Percentiles rank a stretch among this genome's conserved stretches.
Conservation (phyloP, 352 stramenopile genomes). For the Globisporangium echinulatum region DNA sequence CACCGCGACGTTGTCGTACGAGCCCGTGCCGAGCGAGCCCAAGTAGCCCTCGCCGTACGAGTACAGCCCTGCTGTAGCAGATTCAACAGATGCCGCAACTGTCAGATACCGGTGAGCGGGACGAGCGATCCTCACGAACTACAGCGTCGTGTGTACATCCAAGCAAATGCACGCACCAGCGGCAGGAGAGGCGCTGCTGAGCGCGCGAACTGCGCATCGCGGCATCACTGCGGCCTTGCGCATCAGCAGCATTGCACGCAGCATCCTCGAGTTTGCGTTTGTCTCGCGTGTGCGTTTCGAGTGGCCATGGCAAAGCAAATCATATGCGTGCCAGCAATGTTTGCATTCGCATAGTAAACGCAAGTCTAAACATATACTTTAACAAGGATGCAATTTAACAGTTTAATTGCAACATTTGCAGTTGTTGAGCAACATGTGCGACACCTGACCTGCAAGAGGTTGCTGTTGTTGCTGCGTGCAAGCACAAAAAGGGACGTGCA, state of each 20-base stretch:
- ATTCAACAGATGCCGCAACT: not conserved
- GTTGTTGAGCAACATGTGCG: no score
- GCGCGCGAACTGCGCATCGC: slow-evolving; percentile 1
- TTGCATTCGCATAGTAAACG: no score
- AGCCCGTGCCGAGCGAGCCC: slow-evolving; percentile 60
- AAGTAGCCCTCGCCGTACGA: slow-evolving; percentile 80
- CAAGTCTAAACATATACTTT: no score
- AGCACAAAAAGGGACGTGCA: no score
- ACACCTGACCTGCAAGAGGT: no score
- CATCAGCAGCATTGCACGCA: slow-evolving; percentile 3
- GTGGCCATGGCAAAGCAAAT: no score
- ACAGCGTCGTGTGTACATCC: not conserved
- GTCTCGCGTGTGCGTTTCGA: not conserved
- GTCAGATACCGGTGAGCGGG: not conserved
- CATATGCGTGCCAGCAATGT: no score
- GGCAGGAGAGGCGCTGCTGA: not conserved
- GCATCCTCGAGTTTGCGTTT: slow-evolving; percentile 2
- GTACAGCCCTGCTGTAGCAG: slow-evolving; percentile 32
- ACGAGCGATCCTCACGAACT: not conserved
- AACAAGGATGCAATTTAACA: no score
- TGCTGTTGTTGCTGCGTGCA: no score
- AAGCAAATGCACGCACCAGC: not conserved
- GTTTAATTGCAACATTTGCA: no score
- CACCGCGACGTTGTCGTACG: slow-evolving; percentile 43
- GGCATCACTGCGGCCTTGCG: not conserved